phyloP scores from a whole-genome alignment of 495 filamentous ascomycete species.

The Hypoxylon fuscum region DNA sequence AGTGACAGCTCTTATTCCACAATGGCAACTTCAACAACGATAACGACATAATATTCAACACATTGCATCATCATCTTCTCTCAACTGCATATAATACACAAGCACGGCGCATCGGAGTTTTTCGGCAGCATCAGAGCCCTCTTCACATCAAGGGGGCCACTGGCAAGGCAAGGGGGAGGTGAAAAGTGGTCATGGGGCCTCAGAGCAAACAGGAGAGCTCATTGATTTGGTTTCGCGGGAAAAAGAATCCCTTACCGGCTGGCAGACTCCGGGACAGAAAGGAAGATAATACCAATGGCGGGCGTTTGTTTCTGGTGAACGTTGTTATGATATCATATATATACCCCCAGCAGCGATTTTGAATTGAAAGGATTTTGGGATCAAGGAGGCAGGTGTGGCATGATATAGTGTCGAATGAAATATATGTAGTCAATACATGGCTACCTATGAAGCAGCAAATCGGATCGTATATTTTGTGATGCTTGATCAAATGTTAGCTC shows the following conservation, averaged over 20 bases:
- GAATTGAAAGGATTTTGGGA: constrained; percentile 7
- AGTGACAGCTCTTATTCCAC: neutral
- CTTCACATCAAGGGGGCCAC: too few species aligned
- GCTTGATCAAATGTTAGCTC: too few species aligned
- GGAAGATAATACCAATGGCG: constrained; percentile 21
- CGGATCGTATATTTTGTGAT: too few species aligned
- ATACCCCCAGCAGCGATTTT: constrained; percentile 31
- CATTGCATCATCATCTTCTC: constrained; percentile 16
- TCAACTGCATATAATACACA: constrained; percentile 16
- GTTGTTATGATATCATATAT: constrained; percentile 25
- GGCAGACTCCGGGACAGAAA: constrained; percentile 36
- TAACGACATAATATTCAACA: constrained; percentile 2
- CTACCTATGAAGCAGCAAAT: constrained; percentile 9
- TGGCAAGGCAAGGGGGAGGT: constrained; percentile 1
- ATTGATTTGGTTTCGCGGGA: constrained; percentile 20
- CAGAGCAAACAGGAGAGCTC: constrained; percentile 40
- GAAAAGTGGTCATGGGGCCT: constrained; percentile 28
- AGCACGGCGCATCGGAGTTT: constrained; percentile 43
- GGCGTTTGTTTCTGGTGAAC: constrained; percentile 45
- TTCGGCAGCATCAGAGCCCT: constrained; percentile 8
- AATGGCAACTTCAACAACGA: neutral
- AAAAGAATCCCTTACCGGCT: constrained; percentile 28
- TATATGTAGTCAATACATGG: constrained; percentile 4
- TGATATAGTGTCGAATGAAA: too few species aligned
- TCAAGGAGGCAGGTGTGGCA: too few species aligned